Conservation (phyloP, 148 eudicot genomes). For the Beta vulgaris region DNA sequence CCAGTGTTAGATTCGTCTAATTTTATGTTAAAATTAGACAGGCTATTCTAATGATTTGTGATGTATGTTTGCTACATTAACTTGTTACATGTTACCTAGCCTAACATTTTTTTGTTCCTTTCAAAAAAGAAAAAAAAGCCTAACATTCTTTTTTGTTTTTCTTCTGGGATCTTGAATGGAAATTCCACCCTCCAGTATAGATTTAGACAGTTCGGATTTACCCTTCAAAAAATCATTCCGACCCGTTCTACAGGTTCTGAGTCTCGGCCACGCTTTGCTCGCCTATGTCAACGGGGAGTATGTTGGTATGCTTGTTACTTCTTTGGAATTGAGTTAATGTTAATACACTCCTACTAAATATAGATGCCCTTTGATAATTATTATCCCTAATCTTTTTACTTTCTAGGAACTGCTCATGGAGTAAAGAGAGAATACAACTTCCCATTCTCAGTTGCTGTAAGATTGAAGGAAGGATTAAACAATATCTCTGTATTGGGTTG, state of each 20-base stretch:
- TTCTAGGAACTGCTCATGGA: slow-evolving; percentile 39
- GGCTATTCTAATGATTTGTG: no score
- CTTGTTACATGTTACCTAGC: neutral
- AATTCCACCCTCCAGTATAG: slow-evolving; percentile 42
- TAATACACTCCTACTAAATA: no score
- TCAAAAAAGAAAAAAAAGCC: no score
- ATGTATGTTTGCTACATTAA: neutral
- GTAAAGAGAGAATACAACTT: slow-evolving; percentile 33
- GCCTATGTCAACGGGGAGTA: slow-evolving; percentile 74
- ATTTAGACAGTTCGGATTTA: slow-evolving; percentile 52
- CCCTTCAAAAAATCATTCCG: slow-evolving; percentile 53
- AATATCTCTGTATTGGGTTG: slow-evolving; percentile 32
- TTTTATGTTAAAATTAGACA: no score
- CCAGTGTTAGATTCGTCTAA: no score
- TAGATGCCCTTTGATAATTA: neutral
- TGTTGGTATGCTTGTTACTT: slow-evolving; percentile 41
- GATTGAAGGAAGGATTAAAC: slow-evolving; percentile 42
- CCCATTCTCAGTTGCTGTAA: slow-evolving; percentile 23
- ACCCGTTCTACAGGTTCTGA: slow-evolving; percentile 63
- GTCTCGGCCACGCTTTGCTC: slow-evolving; percentile 77
- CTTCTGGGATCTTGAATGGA: neutral
- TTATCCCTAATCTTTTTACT: neutral
- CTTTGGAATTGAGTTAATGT: neutral
- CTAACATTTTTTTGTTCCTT: neutral
- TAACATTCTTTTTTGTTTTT: neutral